Percentiles rank a stretch among this genome's conserved stretches.
These are phyloP conservation scores for Haplographium delicatum DNA, from an alignment of 495 filamentous ascomycete species.

Conservation along the genomic window DNA sequence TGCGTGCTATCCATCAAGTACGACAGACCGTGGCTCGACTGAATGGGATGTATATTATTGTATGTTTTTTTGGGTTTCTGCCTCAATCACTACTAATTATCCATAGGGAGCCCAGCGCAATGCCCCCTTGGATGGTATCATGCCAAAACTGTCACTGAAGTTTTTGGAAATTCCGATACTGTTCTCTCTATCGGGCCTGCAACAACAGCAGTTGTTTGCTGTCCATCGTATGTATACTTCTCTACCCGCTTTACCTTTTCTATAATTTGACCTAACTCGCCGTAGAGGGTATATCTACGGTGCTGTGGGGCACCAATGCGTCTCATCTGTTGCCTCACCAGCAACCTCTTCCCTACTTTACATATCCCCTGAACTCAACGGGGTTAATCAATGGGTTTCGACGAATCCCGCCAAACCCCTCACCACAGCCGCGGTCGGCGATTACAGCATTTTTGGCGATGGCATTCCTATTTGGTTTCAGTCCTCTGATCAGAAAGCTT, in stretches of 20 bases:
- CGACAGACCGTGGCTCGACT: not conserved
- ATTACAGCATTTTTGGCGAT: slow-evolving; percentile 3
- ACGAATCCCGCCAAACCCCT: not conserved
- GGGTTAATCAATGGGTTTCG: not conserved
- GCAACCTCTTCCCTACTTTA: slow-evolving; percentile 1
- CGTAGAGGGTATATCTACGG: not conserved
- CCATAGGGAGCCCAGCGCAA: slow-evolving; percentile 2
- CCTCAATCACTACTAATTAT: not conserved
- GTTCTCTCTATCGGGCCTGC: not conserved
- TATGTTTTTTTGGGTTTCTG: not conserved
- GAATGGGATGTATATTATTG: slow-evolving; percentile 6
- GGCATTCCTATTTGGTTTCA: slow-evolving; percentile 1
- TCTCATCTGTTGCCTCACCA: not conserved
- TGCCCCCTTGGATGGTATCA: not conserved
- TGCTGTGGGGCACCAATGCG: not conserved
- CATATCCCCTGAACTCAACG: not conserved
- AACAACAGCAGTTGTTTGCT: slow-evolving; percentile 6
- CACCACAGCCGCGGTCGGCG: not conserved
- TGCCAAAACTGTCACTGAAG: not conserved
- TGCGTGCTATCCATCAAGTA: slow-evolving; percentile 5
- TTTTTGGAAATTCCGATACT: not conserved
- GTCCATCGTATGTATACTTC: not conserved
- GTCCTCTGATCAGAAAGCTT: not conserved
- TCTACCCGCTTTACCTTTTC: not conserved
- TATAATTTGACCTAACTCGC: not conserved